A percentile compares a stretch with the other conserved stretches of the same genome.
Conservation (phyloP, 495 filamentous ascomycete genomes). For the Penicillium macrosclerotiorum region DNA sequence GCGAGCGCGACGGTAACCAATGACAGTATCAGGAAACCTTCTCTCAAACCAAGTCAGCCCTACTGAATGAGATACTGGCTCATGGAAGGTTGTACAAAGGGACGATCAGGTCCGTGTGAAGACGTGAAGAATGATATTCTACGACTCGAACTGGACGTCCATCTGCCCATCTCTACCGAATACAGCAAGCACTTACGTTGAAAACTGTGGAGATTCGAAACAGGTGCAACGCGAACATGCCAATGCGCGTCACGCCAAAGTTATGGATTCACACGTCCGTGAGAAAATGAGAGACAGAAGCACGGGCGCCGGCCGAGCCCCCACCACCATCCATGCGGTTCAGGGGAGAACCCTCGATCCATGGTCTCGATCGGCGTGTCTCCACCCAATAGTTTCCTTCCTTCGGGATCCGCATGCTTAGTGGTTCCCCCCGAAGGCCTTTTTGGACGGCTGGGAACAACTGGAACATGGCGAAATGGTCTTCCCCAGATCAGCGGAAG, state of each 20-base stretch:
- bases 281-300: constrained; percentile 1
- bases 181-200: neutral
- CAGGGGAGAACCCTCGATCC: constrained; percentile 1
- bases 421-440: neutral
- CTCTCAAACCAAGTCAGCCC: constrained; percentile 2
- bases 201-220: neutral
- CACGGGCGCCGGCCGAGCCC: neutral
- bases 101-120: neutral
- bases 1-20: no score
- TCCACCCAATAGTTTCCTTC: constrained; percentile 15
- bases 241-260: constrained; percentile 1
- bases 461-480: no score
- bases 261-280: neutral
- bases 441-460: no score
- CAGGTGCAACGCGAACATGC: constrained; percentile 1
- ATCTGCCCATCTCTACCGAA: neutral
- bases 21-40: constrained; percentile 10
- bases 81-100: constrained; percentile 8
- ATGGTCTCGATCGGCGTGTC: constrained; percentile 6
- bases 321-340: neutral
- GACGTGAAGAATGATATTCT: neutral
- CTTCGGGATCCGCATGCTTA: constrained; percentile 3
- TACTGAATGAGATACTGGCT: neutral
- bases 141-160: neutral
- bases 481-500: no score